Percentiles rank a stretch among this genome's conserved stretches.
Evolutionary conservation across 139 green algal species (phyloP).

Genomic region (Haematococcus lacustris): DNA sequence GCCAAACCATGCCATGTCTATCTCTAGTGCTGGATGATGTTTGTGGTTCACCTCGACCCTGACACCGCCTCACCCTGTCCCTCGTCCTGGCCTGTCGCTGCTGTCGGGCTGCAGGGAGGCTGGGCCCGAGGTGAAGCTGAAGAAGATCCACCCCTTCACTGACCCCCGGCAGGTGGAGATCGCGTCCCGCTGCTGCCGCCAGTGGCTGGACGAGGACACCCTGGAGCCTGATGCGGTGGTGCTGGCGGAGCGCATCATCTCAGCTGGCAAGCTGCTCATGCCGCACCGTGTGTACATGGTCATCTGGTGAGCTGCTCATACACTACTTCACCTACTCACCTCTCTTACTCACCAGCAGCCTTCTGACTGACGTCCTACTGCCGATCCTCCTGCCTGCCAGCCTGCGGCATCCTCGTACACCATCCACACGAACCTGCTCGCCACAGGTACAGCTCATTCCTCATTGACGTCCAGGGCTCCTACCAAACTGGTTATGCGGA

Average conservation of each 20-base stretch:
- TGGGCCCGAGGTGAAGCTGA: conserved; percentile 13
- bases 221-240: conserved; percentile 4
- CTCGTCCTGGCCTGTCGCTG: not conserved
- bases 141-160: conserved; percentile 31
- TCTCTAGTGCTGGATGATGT: not conserved
- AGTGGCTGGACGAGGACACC: conserved; percentile 20
- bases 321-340: too few relatives aligned
- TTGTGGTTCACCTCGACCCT: not conserved
- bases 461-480: conserved; percentile 30
- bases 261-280: conserved; percentile 22
- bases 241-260: conserved; percentile 20
- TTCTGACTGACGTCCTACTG: too few relatives aligned
- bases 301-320: conserved; percentile 31
- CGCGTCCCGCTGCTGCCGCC: not conserved
- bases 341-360: too few relatives aligned
- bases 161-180: conserved; percentile 23
- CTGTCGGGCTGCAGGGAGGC: conserved; percentile 12
- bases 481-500: conserved; percentile 3
- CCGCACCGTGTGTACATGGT: conserved; percentile 19
- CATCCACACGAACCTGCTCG: too few relatives aligned
- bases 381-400: too few relatives aligned
- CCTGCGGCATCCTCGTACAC: too few relatives aligned
- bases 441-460: conserved; percentile 24
- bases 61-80: not conserved
- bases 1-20: not conserved